Base-by-base conservation (phyloP, 805 yeast species). In the Candida insectalens region DNA sequence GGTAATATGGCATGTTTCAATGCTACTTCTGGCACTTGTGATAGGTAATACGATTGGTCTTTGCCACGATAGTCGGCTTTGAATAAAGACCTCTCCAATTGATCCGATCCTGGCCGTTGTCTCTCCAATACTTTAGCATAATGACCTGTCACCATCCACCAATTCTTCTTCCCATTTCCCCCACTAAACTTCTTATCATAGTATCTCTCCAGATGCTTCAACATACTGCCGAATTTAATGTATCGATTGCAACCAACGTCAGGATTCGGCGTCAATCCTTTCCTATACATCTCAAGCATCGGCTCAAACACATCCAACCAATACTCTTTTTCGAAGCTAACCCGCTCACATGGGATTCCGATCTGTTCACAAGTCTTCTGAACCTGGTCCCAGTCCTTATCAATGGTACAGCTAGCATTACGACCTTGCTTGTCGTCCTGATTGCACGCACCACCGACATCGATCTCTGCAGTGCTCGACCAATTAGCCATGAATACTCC, bases 401-500 rank as follows among this genome's bases (percentile, higher is more conserved):
- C 97, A 10, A 49, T 40, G 4, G 83, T 71, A 51, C 97, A 88
- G 36, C 69, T 63, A 4, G 46, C 33, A 36, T 47, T 48, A 3
- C 45, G 36, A 13, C 49, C 51, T 10, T 44, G 44, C 28, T 44
- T 39, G 22, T 42, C 32, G 12, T 55, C 43, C 15, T 26, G 9
- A 36, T 53, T 62, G 18, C 34, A 31, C 15, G 21, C 29, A 2
- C 29, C 17, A 12, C 34, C 34, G 5, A 25, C 34, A 18, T 25
- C 13, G 12, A 25, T 25, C 19, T 32, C 30, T 32, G 30, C 35
- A 9, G 30, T 18, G 36, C 49, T 40, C 26, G 75, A 65, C 96
- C 96, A 92, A 59, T 92, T 92, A 27, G 85, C 82, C 97, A 92
- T 92, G 57, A 83, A 89, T 2, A 92, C 66, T 0, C 96, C 98